Percentiles rank a stretch among this genome's conserved stretches.
Evolutionary conservation across 2,329 filamentous ascomycete genomes (phyloP).

Genomic region (Colletotrichum trifolii): DNA sequence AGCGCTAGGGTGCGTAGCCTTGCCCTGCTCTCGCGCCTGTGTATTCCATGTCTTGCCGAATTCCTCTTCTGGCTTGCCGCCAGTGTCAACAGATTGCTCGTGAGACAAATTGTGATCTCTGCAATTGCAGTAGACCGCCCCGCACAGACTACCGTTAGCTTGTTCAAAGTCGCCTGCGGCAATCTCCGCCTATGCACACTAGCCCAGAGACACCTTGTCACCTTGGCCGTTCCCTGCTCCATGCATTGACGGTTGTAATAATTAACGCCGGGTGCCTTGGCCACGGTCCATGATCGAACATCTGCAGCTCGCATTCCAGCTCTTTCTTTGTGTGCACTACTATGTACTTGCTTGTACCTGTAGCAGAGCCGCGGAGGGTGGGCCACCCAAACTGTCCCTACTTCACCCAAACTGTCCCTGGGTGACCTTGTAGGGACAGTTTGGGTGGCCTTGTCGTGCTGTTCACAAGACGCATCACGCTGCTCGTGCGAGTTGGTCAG

Average conservation of each 20-base stretch:
- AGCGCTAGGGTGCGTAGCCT: neutral
- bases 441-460: neutral
- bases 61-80: slow-evolving; percentile 2
- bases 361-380: slow-evolving; percentile 31
- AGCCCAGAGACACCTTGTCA: slow-evolving; percentile 9
- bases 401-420: slow-evolving; percentile 1
- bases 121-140: slow-evolving; percentile 20
- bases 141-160: slow-evolving; percentile 23
- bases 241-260: slow-evolving; percentile 30
- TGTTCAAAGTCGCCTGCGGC: slow-evolving; percentile 27
- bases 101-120: slow-evolving; percentile 26
- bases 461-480: slow-evolving; percentile 17
- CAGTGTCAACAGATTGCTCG: slow-evolving; percentile 29
- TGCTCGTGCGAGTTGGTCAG: slow-evolving; percentile 20
- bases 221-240: slow-evolving; percentile 12
- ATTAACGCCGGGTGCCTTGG: slow-evolving; percentile 16
- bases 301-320: no score
- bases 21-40: slow-evolving; percentile 6
- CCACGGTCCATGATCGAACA: neutral
- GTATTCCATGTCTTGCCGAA: neutral
- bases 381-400: slow-evolving; percentile 4
- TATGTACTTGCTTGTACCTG: slow-evolving; percentile 10
- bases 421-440: neutral
- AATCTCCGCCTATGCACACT: slow-evolving; percentile 32
- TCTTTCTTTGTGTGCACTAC: no score